Evolutionary conservation across 2,329 filamentous ascomycete species (phyloP), one percentile per base, ranked within the genome.

Genomic region (Cylindrodendrum hubeiense): DNA sequence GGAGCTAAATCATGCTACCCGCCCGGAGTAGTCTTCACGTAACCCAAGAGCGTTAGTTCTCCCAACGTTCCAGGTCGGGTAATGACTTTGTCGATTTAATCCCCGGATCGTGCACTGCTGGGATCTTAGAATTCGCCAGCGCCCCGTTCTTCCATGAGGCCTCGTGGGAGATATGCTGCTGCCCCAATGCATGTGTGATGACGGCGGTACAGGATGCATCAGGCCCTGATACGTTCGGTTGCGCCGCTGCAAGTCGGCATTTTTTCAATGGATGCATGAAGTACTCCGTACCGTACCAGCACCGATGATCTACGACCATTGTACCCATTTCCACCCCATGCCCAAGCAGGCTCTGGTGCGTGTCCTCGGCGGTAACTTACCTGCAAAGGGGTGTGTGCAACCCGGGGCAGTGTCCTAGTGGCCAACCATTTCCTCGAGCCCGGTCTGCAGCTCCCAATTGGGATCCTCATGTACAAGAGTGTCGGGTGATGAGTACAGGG

Each of bases 401-500:
- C 55, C 58, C 33, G 28, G 56, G 9, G n/a, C 47, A 50, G 47
- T 28, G 41, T 47, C 28, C 51, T 22, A 41, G 28, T 61, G 34
- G 51, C 52, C 59, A 56, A 43, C 47, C 53, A 63, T 51, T 63
- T 43, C 39, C 55, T 30, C 15, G 47, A 52, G 59, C 66, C 51
- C 58, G 33, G 59, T 39, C 51, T 60, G 55, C 41, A 66, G 55
- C 47, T 49, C 46, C 52, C 54, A 62, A 54, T 60, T 47, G 51
- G 61, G 65, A 30, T 49, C 26, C 33, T 52, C 59, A 53, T 56
- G 17, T 22, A 46, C 51, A 66, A 63, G 59, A 47, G 47, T 54
- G 50, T 46, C 64, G 49, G 43, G 57, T 68, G 51, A 60, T 61
- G 58, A 67, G 57, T 49, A 49, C 49, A 56, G 55, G 46, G 49